Base-by-base conservation (phyloP, 768 basidiomycete species). In the Polyporus arcularius region DNA sequence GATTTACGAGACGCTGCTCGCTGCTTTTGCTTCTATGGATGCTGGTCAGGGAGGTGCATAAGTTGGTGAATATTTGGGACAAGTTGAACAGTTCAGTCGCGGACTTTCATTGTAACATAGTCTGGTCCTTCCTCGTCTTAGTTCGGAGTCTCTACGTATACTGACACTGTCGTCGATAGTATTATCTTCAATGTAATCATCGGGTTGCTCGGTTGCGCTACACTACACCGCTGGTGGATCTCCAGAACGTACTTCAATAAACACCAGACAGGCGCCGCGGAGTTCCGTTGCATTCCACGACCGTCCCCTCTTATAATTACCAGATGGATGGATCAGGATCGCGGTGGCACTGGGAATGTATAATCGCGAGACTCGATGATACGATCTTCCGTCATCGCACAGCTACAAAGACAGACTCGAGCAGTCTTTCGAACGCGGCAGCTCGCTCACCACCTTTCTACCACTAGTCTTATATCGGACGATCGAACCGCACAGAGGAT, bases 1-100 rank as follows among this genome's bases (percentile, higher is more conserved):
- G 57, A 76, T 93, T 46, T 93, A 93, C 70, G 79, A 86, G 60
- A 75, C 86, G 40, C 48, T 71, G 42, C 54, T 65, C 16, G 55
- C 65, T 18, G 68, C 66, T n/a, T 64, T 69, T n/a, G 58, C 48
- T 3, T 18, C 50, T 1, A 5, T 28, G 46, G 57, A 41, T 2
- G 8, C 52, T 3, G 45, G 30, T 2, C 18, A 35, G 12, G 41
- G 10, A 15, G 31, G 11, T 11, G 35, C 35, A 35, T 35, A 11
- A 21, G 41, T 35, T 8, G 43, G n/a, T 9, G 18, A 8, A 15
- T 32, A 43, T 11, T 35, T 11, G 35, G 35, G 11, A 11, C 7
- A 35, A 6, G 11, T 35, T 6, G 35, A 35, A 2, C 21, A 26
- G 21, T 26, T 26, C 21, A 26, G 21, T 26, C 21, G 21, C 21